Evolutionary conservation across 2,329 filamentous ascomycete species (phyloP), one percentile per base, ranked within the genome.

Genomic region (Hyphodiscus sp.): DNA sequence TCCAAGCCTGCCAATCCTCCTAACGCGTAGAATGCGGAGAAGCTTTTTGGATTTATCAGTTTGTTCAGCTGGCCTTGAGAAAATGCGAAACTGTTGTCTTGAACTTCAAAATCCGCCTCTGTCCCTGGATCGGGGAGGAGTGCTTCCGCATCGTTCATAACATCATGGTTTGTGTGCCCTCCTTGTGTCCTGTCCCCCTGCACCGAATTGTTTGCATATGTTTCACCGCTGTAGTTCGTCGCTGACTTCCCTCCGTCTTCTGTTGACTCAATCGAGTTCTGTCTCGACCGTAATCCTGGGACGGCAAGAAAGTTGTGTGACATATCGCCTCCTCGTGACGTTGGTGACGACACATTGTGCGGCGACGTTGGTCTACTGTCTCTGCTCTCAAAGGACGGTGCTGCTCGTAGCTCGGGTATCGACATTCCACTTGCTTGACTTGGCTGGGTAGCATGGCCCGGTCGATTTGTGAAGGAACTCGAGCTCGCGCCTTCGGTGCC

Each of bases 21-120:
- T 2, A 94, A 70, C 6, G 86, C 86, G 61, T 86, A 82, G 57
- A 91, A 90, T 4, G 87, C 88, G 23, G 80, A 75, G 56, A 88
- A 74, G 62, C 79, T 91, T 71, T 94, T 94, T 0, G 89, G 88
- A 59, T 91, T 91, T 49, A 91, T 75, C 7, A 94, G 72, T 71
- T 92, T 92, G 58, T 81, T 83, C 62, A 89, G 71, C 61, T 88
- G 86, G 20, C 87, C 88, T 11, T 85, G 85, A 0, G 83, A 80
- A 63, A 85, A 90, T 9, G 85, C 87, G 62, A 91, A 90, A 45
- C 77, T 81, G 68, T 87, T 89, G 62, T 85, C 74, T 46, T 82
- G 75, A 16, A 85, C 78, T 44, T 80, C 65, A 62, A 89, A 92
- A 58, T 88, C 83, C 18, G 74, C 77, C 68, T 91, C 86, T 1